Conservation (phyloP, 176 grass and related monocot species). For the Rhynchospora tenuis region DNA sequence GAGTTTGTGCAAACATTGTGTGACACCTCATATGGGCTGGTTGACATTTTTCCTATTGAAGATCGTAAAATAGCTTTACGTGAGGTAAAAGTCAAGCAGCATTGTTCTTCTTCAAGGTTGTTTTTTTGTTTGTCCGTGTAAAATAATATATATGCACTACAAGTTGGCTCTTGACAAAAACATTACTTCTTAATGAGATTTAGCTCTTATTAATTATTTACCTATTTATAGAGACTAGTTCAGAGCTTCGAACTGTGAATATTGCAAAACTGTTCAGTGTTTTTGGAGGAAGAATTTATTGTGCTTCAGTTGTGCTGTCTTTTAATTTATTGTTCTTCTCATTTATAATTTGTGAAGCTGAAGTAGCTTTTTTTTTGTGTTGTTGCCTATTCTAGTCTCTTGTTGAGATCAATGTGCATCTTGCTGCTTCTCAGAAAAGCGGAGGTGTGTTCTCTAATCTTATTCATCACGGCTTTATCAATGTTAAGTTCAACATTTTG, state of each 20-base stretch:
- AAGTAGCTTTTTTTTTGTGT: constrained; percentile 16
- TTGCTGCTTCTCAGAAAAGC: constrained; percentile 73
- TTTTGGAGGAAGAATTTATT: not conserved
- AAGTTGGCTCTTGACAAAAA: not conserved
- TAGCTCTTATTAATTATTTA: not conserved
- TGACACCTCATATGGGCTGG: constrained; percentile 91
- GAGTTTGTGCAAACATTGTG: constrained; percentile 93
- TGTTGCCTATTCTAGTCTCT: constrained; percentile 50
- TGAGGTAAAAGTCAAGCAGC: constrained; percentile 41
- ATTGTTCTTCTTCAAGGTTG: not conserved
- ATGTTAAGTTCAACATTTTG: not conserved
- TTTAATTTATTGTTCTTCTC: not conserved
- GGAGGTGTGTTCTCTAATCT: constrained; percentile 66
- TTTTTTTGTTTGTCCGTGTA: not conserved
- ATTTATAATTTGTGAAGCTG: not conserved
- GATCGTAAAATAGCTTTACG: constrained; percentile 93
- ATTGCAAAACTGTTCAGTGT: not conserved
- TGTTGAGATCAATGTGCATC: constrained; percentile 77
- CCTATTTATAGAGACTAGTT: not conserved
- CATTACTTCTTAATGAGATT: not conserved
- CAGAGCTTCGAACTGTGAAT: not conserved
- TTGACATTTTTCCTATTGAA: constrained; percentile 93
- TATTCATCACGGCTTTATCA: constrained; percentile 19
- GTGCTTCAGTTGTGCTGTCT: not conserved
- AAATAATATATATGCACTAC: not conserved